Percentiles rank a stretch among this genome's conserved stretches.
Conservation (phyloP, 257 asterid species). For the Cynanchum wilfordii region DNA sequence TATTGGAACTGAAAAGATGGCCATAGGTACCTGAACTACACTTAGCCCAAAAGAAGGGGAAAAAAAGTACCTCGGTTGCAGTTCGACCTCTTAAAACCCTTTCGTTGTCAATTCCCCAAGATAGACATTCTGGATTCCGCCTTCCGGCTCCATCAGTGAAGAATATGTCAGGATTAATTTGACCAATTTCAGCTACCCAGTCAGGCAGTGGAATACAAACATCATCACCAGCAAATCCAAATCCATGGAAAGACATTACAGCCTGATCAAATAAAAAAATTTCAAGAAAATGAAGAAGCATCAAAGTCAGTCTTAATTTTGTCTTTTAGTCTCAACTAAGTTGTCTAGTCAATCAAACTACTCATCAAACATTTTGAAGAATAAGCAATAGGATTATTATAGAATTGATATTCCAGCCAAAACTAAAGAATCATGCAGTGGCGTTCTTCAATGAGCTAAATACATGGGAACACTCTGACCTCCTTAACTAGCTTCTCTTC, state of each 20-base stretch:
- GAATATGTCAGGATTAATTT: conserved; percentile 80
- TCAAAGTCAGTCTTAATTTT: conserved; percentile 1
- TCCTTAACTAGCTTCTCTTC: conserved; percentile 1
- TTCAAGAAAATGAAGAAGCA: conserved; percentile 9
- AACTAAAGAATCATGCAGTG: background rate
- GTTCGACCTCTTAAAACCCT: conserved; percentile 90
- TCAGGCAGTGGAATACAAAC: conserved; percentile 81
- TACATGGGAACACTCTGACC: background rate
- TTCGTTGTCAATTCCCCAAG: conserved; percentile 96
- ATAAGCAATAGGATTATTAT: background rate
- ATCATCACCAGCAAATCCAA: conserved; percentile 89
- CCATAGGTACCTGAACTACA: conserved; percentile 54
- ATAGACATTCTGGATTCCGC: conserved; percentile 81
- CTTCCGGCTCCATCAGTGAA: conserved; percentile 87
- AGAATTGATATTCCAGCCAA: background rate
- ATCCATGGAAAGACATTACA: conserved; percentile 82
- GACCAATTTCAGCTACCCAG: conserved; percentile 86
- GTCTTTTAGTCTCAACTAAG: background rate
- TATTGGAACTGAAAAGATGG: background rate
- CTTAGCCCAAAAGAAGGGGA: background rate
- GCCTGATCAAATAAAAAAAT: conserved; percentile 42
- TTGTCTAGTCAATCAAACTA: background rate
- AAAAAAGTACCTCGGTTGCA: conserved; percentile 59
- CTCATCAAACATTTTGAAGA: background rate
- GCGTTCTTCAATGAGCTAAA: conserved; percentile 3